Evolutionary conservation across 192 early-diverging fungal genomes (phyloP).

Genomic region (Backusella australiensis): DNA sequence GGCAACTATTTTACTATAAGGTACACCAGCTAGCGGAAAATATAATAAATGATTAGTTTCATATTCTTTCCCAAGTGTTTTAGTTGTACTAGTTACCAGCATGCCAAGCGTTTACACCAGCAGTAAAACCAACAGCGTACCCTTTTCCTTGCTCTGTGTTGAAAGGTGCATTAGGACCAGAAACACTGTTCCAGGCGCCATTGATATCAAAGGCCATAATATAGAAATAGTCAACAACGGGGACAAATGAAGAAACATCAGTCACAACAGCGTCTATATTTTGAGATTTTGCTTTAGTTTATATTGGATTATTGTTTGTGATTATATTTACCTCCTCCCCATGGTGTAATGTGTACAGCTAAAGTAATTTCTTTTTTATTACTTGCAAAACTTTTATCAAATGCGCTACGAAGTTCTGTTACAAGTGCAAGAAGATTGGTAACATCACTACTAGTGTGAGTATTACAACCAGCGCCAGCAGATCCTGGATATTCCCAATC

Average conservation of each 20-base stretch:
- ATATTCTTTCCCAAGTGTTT: background rate
- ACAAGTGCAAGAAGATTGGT: conserved; percentile 61
- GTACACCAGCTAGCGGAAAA: conserved; percentile 46
- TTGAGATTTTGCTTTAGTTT: conserved; percentile 35
- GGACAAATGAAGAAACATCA: conserved; percentile 58
- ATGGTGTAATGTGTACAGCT: conserved; percentile 55
- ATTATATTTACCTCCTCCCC: conserved; percentile 32
- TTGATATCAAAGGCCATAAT: conserved; percentile 67
- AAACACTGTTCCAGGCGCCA: conserved; percentile 53
- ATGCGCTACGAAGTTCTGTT: conserved; percentile 47
- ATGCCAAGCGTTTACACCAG: conserved; percentile 55
- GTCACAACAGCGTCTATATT: conserved; percentile 41
- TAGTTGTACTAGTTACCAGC: background rate
- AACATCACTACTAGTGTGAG: conserved; percentile 50
- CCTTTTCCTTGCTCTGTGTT: conserved; percentile 32
- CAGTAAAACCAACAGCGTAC: conserved; percentile 24
- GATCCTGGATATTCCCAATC: conserved; percentile 69
- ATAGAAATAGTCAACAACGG: conserved; percentile 59
- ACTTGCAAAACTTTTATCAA: conserved; percentile 39
- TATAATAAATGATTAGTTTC: background rate
- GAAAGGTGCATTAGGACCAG: conserved; percentile 50
- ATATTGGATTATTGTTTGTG: conserved; percentile 15
- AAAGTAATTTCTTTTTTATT: conserved; percentile 55
- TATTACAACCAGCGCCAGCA: conserved; percentile 58
- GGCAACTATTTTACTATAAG: conserved; percentile 54